These are phyloP conservation scores for Salix caprea DNA, from an alignment of 345 rosid species.

Conservation along the genomic window DNA sequence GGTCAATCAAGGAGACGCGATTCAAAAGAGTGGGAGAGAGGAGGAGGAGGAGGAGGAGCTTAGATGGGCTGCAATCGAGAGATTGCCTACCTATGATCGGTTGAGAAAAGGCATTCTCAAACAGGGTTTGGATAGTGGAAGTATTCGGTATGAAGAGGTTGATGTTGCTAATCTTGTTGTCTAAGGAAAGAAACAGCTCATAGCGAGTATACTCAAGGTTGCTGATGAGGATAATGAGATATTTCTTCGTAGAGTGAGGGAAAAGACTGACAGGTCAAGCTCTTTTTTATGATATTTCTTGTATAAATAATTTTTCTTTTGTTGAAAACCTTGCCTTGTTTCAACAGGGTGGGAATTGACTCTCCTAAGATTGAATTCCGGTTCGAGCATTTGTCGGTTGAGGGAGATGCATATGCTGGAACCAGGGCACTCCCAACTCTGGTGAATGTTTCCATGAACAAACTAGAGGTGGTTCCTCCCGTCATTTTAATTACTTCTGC, in stretches of 20 bases:
- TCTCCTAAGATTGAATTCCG: conserved; percentile 50
- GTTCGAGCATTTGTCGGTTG: conserved; percentile 37
- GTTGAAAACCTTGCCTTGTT: background rate
- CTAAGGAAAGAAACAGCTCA: conserved; percentile 33
- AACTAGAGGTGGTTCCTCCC: conserved; percentile 33
- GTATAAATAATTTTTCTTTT: background rate
- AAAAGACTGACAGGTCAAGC: conserved; percentile 50
- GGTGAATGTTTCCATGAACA: conserved; percentile 35
- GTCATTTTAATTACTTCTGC: background rate
- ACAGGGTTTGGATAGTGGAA: conserved; percentile 38
- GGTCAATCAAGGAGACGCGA: conserved; percentile 30
- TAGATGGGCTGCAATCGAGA: conserved; percentile 60
- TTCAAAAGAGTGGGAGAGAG: conserved; percentile 29
- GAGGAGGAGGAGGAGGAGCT: conserved; percentile 49
- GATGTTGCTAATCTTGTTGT: conserved; percentile 42
- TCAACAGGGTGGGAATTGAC: conserved; percentile 48
- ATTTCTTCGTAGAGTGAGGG: conserved; percentile 38
- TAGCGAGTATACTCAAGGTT: conserved; percentile 43
- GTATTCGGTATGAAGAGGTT: conserved; percentile 15
- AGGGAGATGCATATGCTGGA: conserved; percentile 58
- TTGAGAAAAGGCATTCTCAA: conserved; percentile 36
- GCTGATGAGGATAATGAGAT: conserved; percentile 58
- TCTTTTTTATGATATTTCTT: background rate
- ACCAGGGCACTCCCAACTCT: conserved; percentile 55
- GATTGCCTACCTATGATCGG: conserved; percentile 51